These are phyloP conservation scores for Camptophora hylomeconis DNA, from an alignment of 2,329 filamentous ascomycete species.

Conservation along the genomic window DNA sequence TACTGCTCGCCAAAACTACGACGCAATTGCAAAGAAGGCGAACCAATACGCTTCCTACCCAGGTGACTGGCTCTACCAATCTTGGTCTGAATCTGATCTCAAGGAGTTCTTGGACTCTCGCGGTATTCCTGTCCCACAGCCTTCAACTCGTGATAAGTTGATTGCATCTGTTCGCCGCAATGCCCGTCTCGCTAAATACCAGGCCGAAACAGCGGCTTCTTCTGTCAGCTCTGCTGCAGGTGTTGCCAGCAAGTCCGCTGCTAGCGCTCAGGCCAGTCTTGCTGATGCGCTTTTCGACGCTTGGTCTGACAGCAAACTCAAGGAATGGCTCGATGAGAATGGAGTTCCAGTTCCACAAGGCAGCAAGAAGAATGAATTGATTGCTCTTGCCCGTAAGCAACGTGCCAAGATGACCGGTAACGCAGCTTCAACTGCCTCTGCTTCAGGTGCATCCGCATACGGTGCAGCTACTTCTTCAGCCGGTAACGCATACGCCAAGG, in stretches of 20 bases:
- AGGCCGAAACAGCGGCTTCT: constrained; percentile 47
- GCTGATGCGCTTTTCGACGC: constrained; percentile 75
- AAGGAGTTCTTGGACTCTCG: constrained; percentile 81
- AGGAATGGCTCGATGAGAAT: constrained; percentile 88
- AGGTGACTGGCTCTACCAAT: constrained; percentile 83
- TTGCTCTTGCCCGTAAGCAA: constrained; percentile 81
- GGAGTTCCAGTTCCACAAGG: constrained; percentile 82
- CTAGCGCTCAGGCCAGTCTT: constrained; percentile 58
- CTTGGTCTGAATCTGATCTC: constrained; percentile 85
- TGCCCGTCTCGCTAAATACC: constrained; percentile 63
- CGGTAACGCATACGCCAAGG: constrained; percentile 62
- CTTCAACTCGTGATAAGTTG: constrained; percentile 70
- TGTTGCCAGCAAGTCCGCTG: constrained; percentile 47
- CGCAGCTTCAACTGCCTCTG: constrained; percentile 34
- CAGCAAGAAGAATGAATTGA: constrained; percentile 75
- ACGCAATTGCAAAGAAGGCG: constrained; percentile 57
- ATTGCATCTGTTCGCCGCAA: constrained; percentile 85
- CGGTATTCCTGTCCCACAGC: constrained; percentile 76
- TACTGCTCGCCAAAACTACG: constrained; percentile 68
- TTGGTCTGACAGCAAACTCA: constrained; percentile 82
- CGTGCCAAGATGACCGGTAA: constrained; percentile 59
- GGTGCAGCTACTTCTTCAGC: constrained; percentile 64
- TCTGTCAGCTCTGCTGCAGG: constrained; percentile 46
- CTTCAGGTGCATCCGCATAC: constrained; percentile 35
- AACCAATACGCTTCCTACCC: constrained; percentile 77